Conservation (phyloP, 306 rosid species). For the Hippophae rhamnoides region DNA sequence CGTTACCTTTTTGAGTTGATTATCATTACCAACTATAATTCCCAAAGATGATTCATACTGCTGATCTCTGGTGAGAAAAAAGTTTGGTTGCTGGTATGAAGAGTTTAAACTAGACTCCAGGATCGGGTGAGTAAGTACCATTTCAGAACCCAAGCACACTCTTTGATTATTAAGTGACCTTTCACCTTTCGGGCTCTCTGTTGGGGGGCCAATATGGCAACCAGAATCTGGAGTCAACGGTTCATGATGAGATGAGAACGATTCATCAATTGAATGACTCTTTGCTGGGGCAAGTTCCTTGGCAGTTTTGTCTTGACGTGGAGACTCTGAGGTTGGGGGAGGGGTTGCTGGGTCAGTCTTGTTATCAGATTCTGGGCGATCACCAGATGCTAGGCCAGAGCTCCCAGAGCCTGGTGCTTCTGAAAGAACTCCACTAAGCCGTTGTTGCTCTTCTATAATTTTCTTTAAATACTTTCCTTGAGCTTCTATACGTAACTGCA, state of each 20-base stretch:
- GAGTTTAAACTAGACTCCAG: slow-evolving; percentile 77
- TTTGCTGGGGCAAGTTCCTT: slow-evolving; percentile 56
- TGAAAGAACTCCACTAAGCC: slow-evolving; percentile 71
- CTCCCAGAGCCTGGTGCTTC: slow-evolving; percentile 49
- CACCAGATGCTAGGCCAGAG: slow-evolving; percentile 34
- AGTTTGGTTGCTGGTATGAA: slow-evolving; percentile 41
- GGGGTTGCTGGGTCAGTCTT: slow-evolving; percentile 90
- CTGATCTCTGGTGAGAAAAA: slow-evolving; percentile 35
- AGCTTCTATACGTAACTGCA: slow-evolving; percentile 89
- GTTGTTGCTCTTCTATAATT: slow-evolving; percentile 95
- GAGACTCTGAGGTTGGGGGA: slow-evolving; percentile 59
- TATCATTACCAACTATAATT: slow-evolving; percentile 28
- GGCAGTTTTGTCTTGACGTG: slow-evolving; percentile 55
- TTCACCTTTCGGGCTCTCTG: slow-evolving; percentile 55
- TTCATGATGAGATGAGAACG: slow-evolving; percentile 72
- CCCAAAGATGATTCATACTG: slow-evolving; percentile 46
- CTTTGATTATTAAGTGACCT: slow-evolving; percentile 50
- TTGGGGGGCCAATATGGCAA: slow-evolving; percentile 53
- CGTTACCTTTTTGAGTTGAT: slow-evolving; percentile 37
- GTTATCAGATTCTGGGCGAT: slow-evolving; percentile 45
- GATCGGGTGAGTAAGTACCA: slow-evolving; percentile 72
- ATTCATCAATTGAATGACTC: slow-evolving; percentile 73
- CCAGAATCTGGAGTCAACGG: slow-evolving; percentile 88
- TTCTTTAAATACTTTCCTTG: slow-evolving; percentile 95
- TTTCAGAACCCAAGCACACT: slow-evolving; percentile 40